Evolutionary conservation across 441 rosid species (phyloP).

Genomic region (Syzygium syzygioides): DNA sequence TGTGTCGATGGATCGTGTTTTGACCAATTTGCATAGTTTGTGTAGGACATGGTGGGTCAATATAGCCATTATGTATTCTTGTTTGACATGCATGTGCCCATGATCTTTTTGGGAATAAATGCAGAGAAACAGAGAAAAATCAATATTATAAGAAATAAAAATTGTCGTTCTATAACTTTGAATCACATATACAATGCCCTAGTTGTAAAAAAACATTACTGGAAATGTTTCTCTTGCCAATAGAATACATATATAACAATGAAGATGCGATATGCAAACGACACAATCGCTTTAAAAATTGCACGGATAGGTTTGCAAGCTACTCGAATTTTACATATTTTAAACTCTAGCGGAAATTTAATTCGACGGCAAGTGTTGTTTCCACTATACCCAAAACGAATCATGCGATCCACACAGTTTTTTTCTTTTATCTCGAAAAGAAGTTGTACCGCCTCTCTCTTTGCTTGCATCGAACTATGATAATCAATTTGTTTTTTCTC

Average conservation of each 20-base stretch:
- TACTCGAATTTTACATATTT: background rate
- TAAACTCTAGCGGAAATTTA: background rate
- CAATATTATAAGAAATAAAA: background rate
- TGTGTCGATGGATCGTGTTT: background rate
- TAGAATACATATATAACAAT: background rate
- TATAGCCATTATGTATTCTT: background rate
- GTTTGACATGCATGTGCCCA: background rate
- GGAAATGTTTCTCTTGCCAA: background rate
- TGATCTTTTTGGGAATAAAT: background rate
- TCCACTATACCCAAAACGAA: background rate
- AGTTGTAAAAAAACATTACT: background rate
- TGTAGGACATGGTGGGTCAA: background rate
- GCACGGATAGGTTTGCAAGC: background rate
- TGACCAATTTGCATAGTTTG: background rate
- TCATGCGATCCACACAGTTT: accelerated
- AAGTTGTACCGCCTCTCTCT: background rate
- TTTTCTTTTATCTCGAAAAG: background rate
- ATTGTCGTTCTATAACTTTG: background rate
- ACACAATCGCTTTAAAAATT: accelerated
- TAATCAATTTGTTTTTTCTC: background rate
- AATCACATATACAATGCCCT: background rate
- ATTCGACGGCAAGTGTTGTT: background rate
- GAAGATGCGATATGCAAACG: background rate
- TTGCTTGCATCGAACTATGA: background rate
- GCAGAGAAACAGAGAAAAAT: background rate